Percentiles rank a stretch among this genome's conserved stretches.
Conservation (phyloP, 2,329 filamentous ascomycete species). For the Fusarium sp. region DNA sequence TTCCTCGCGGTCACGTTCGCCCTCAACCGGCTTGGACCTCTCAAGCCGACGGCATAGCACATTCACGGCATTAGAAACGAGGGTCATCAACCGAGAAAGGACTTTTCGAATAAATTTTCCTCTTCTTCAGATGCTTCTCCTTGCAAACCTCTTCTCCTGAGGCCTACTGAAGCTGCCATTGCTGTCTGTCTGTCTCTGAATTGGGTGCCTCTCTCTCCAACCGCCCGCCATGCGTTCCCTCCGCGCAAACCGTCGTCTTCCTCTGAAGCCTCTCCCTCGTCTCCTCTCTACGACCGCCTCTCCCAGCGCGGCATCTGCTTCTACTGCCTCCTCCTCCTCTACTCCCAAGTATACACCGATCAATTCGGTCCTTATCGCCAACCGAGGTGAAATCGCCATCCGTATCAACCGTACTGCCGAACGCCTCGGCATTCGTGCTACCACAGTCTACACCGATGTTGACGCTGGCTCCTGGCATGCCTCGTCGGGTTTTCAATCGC, state of each 20-base stretch:
- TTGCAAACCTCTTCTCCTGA: slow-evolving; percentile 11
- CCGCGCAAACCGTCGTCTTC: slow-evolving; percentile 62
- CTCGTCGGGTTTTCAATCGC: slow-evolving; percentile 82
- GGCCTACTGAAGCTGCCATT: slow-evolving; percentile 20
- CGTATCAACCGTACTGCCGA: slow-evolving; percentile 91
- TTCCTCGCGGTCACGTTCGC: slow-evolving; percentile 47
- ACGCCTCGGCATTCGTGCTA: slow-evolving; percentile 90
- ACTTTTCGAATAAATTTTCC: slow-evolving; percentile 9
- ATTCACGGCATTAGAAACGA: slow-evolving; percentile 41
- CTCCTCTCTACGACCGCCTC: slow-evolving; percentile 51
- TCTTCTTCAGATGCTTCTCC: slow-evolving; percentile 23
- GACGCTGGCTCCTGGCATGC: slow-evolving; percentile 91
- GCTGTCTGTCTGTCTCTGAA: slow-evolving; percentile 15
- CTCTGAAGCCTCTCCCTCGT: slow-evolving; percentile 58
- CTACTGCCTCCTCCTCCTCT: slow-evolving; percentile 45
- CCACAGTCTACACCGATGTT: slow-evolving; percentile 93
- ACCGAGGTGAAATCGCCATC: slow-evolving; percentile 95
- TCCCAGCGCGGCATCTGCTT: slow-evolving; percentile 48
- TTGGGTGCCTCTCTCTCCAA: slow-evolving; percentile 21
- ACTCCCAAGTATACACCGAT: slow-evolving; percentile 61
- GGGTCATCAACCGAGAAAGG: slow-evolving; percentile 19
- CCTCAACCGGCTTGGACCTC: slow-evolving; percentile 35
- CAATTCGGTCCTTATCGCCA: slow-evolving; percentile 91
- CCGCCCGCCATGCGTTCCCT: slow-evolving; percentile 64
- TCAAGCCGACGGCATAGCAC: slow-evolving; percentile 43